phyloP scores from a whole-genome alignment of 2,329 filamentous ascomycete species.

The Colletotrichum sp. region DNA sequence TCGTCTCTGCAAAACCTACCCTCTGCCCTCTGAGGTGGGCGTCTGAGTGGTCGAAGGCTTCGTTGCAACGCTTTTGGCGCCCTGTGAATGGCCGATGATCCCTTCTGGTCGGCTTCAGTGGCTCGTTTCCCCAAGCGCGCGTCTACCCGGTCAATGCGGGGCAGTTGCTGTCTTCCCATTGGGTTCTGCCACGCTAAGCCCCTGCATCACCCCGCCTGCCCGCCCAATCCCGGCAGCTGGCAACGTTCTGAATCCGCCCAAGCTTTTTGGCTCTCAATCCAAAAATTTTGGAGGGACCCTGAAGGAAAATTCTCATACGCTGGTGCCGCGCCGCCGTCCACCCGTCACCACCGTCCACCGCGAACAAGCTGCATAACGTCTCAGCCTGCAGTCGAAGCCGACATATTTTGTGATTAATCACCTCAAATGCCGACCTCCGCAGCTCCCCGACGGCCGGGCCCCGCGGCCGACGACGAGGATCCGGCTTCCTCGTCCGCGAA shows the following conservation, averaged over 20 bases:
- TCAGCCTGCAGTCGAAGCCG: neutral
- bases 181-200: neutral
- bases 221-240: conserved; percentile 9
- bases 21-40: neutral
- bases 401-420: neutral
- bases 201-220: conserved; percentile 3
- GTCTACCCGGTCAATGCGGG: conserved; percentile 4
- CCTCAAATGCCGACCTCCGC: conserved; percentile 7
- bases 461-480: conserved; percentile 6
- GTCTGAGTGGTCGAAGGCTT: neutral
- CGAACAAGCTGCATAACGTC: neutral
- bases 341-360: neutral
- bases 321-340: neutral
- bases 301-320: conserved; percentile 16
- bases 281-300: neutral
- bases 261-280: neutral
- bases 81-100: neutral
- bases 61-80: neutral
- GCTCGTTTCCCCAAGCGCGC: conserved; percentile 20
- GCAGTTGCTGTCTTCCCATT: neutral
- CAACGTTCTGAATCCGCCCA: neutral
- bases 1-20: neutral
- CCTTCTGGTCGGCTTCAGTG: neutral
- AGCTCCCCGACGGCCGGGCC: neutral
- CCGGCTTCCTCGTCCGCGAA: conserved; percentile 9